These are phyloP conservation scores for Suhomyces faveliae DNA, from an alignment of 805 yeast genomes.

Conservation along the genomic window DNA sequence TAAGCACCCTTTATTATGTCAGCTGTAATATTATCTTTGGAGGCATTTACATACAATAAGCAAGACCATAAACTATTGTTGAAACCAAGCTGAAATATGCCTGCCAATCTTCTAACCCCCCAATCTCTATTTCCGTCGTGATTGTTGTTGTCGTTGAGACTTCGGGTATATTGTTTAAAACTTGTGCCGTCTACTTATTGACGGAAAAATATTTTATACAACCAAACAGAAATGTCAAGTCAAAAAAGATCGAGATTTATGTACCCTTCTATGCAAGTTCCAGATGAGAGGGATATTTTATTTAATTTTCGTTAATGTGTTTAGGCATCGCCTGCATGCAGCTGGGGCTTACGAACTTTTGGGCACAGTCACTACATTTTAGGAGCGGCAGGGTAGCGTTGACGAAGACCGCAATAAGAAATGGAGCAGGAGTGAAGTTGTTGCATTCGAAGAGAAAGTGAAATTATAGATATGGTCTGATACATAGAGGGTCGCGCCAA, in stretches of 20 bases:
- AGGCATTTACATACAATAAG: neutral
- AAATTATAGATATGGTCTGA: too few species aligned
- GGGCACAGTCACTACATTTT: neutral
- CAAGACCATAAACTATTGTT: neutral
- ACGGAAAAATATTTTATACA: neutral
- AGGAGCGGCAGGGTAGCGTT: too few species aligned
- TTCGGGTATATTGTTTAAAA: neutral
- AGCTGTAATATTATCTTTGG: too few species aligned
- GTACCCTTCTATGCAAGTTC: constrained; percentile 4
- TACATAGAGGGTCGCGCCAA: too few species aligned
- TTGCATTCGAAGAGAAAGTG: too few species aligned
- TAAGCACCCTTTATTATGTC: neutral
- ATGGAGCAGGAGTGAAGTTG: too few species aligned
- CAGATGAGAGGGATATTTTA: neutral
- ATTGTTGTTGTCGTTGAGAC: neutral
- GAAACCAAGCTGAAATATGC: neutral
- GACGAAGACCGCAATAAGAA: too few species aligned
- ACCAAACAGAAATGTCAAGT: constrained; percentile 5
- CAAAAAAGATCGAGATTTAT: constrained; percentile 7
- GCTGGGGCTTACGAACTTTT: neutral
- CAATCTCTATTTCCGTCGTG: neutral
- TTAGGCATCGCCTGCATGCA: neutral
- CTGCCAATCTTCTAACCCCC: neutral
- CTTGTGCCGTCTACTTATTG: neutral
- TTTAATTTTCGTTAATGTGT: neutral